phyloP scores from a whole-genome alignment of 2,329 filamentous ascomycete genomes.

The Fusarium austroafricanum region DNA sequence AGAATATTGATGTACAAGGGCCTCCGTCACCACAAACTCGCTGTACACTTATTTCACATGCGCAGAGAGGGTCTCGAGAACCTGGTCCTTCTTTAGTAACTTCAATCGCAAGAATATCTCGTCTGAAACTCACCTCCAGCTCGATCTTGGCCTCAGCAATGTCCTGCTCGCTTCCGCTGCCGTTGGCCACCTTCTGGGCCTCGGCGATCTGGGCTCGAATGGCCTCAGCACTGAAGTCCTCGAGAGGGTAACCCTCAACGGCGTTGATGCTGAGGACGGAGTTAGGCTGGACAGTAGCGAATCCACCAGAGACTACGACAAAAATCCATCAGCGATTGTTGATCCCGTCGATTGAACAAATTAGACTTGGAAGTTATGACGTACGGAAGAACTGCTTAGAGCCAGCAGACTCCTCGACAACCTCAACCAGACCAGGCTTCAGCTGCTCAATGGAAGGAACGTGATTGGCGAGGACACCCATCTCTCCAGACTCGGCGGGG shows the following conservation, averaged over 20 bases:
- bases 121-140: slow-evolving; percentile 78
- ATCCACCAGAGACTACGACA: slow-evolving; percentile 87
- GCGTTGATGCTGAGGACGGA: slow-evolving; percentile 98
- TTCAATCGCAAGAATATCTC: slow-evolving; percentile 1
- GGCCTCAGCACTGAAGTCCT: slow-evolving; percentile 94
- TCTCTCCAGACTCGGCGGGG: slow-evolving; percentile 96
- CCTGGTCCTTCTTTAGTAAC: slow-evolving; percentile 64
- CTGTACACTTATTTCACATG: slow-evolving; percentile 79
- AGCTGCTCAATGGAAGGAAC: slow-evolving; percentile 99
- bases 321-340: slow-evolving; percentile 35
- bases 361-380: slow-evolving; percentile 53
- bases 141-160: slow-evolving; percentile 99
- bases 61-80: slow-evolving; percentile 85
- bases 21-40: slow-evolving; percentile 56
- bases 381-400: slow-evolving; percentile 98
- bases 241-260: slow-evolving; percentile 91
- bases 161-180: slow-evolving; percentile 93
- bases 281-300: slow-evolving; percentile 95
- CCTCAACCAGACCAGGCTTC: slow-evolving; percentile 94
- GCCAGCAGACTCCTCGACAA: slow-evolving; percentile 90
- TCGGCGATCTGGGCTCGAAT: slow-evolving; percentile 92
- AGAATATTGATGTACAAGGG: slow-evolving; percentile 58
- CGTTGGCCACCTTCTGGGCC: slow-evolving; percentile 93
- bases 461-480: slow-evolving; percentile 99
- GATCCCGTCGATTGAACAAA: not conserved